phyloP scores from a whole-genome alignment of 2,329 filamentous ascomycete species.

The Akanthomyces dipterigenus region DNA sequence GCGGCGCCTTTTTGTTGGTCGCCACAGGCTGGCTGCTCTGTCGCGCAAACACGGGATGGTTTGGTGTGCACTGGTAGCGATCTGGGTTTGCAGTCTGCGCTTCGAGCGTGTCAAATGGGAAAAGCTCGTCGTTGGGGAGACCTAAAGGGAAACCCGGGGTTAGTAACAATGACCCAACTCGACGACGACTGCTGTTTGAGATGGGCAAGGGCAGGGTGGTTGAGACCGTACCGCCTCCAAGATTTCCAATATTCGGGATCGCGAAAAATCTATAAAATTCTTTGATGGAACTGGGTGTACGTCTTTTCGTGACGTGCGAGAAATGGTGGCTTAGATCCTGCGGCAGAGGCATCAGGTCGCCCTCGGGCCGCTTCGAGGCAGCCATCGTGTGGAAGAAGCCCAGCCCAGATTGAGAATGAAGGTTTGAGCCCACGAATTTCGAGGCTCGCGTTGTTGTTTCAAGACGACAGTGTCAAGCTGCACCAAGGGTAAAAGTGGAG shows the following conservation, averaged over 20 bases:
- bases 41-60: conserved; percentile 37
- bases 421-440: neutral
- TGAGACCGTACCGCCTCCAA: conserved; percentile 50
- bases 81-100: conserved; percentile 68
- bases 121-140: conserved; percentile 73
- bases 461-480: neutral
- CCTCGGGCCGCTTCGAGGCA: neutral
- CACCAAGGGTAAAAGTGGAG: conserved; percentile 3
- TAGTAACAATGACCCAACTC: neutral
- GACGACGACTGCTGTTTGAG: neutral
- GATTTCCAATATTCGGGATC: conserved; percentile 55
- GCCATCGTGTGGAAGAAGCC: neutral
- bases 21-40: conserved; percentile 14
- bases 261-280: conserved; percentile 78
- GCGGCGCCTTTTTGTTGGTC: conserved; percentile 11
- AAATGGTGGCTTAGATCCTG: conserved; percentile 74
- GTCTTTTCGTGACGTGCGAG: conserved; percentile 60
- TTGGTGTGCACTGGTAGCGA: conserved; percentile 66
- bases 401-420: neutral
- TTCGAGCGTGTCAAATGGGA: conserved; percentile 87
- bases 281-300: conserved; percentile 64
- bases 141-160: conserved; percentile 38
- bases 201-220: neutral
- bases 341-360: conserved; percentile 35
- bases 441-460: neutral